Evolutionary conservation across 768 basidiomycete genomes (phyloP).

Genomic region (Lepiota brunneoincarnata): DNA sequence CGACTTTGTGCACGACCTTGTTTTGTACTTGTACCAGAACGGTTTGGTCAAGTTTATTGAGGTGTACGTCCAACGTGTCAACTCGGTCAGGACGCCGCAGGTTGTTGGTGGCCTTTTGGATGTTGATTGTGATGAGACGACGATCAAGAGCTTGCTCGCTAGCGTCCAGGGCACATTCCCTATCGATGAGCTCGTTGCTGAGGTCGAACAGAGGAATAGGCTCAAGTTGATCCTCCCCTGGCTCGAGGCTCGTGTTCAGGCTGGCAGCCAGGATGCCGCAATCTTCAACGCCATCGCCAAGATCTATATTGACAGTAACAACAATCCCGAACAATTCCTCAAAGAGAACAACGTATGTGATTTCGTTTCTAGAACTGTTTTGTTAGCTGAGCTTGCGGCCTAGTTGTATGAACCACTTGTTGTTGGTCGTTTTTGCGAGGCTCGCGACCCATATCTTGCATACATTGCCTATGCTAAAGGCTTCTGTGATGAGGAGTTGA

Average conservation of each 20-base stretch:
- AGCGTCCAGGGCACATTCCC: slow-evolving; percentile 97
- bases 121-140: slow-evolving; percentile 95
- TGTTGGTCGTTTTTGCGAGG: slow-evolving; percentile 99
- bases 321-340: slow-evolving; percentile 95
- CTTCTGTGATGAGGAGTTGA: slow-evolving; percentile 97
- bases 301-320: slow-evolving; percentile 98
- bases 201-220: slow-evolving; percentile 94
- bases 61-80: slow-evolving; percentile 99
- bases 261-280: slow-evolving; percentile 91
- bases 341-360: slow-evolving; percentile 94
- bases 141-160: slow-evolving; percentile 91
- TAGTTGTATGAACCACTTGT: slow-evolving; percentile 95
- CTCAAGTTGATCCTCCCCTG: slow-evolving; percentile 97
- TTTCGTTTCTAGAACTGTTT: background rate
- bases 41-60: slow-evolving; percentile 96
- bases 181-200: slow-evolving; percentile 95
- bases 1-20: slow-evolving; percentile 98
- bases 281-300: slow-evolving; percentile 98
- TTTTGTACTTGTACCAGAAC: slow-evolving; percentile 98
- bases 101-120: slow-evolving; percentile 95
- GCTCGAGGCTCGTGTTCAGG: slow-evolving; percentile 90
- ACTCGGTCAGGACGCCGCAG: slow-evolving; percentile 95
- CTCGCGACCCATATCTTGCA: slow-evolving; percentile 95
- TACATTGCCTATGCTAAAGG: slow-evolving; percentile 99
- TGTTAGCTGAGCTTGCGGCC: slow-evolving; percentile 13